These are phyloP conservation scores for Saccharum officinarum DNA, from an alignment of 176 grass and related monocot species.

Conservation along the genomic window DNA sequence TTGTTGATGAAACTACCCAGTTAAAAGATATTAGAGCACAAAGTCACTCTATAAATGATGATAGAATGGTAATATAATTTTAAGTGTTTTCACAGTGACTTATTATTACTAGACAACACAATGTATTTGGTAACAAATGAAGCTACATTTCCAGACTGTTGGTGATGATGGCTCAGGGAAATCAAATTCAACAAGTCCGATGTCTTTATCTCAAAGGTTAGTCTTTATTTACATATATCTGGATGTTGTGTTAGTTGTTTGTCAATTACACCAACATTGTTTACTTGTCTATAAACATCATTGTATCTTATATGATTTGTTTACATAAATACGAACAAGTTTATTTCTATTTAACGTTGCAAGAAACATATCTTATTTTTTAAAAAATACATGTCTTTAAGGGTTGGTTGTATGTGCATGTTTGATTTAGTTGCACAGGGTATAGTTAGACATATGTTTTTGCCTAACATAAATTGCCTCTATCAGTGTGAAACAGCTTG, in stretches of 20 bases:
- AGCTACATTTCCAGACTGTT: slow-evolving; percentile 1
- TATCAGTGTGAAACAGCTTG: slow-evolving; percentile 40
- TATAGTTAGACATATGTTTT: background rate
- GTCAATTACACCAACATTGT: background rate
- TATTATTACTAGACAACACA: background rate
- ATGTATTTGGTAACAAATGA: background rate
- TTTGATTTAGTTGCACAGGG: background rate
- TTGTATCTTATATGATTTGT: background rate
- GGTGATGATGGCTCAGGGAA: background rate
- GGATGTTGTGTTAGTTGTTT: background rate
- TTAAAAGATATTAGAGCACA: slow-evolving; percentile 9
- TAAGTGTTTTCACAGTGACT: background rate
- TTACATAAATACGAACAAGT: background rate
- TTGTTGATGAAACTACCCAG: slow-evolving; percentile 46
- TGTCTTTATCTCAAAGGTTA: slow-evolving; percentile 28
- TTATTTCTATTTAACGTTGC: background rate
- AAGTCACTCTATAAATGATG: background rate
- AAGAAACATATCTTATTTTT: background rate
- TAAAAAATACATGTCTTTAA: background rate
- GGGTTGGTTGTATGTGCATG: background rate
- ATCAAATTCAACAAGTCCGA: slow-evolving; percentile 8
- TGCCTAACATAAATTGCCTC: slow-evolving; percentile 27
- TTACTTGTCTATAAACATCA: background rate
- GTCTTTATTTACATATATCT: background rate
- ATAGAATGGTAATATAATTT: slow-evolving; percentile 26